Evolutionary conservation across 768 basidiomycete species (phyloP), one percentile per base, ranked within the genome.

Genomic region (Hericium alpestre): DNA sequence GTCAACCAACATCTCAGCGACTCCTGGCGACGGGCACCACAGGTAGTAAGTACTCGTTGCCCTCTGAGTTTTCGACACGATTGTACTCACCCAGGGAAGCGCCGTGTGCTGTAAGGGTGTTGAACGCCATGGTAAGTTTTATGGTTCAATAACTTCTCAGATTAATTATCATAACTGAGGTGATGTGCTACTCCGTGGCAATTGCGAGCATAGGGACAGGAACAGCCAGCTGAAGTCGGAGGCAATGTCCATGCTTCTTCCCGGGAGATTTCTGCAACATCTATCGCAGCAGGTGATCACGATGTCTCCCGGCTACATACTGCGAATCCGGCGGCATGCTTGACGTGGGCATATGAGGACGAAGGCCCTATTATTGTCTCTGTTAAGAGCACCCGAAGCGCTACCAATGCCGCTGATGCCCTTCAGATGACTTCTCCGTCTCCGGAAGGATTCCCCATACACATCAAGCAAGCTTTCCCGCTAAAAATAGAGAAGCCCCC

Each of bases 371-470:
- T 51, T 13, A 51, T 37, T 51, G 25, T 16, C 15, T 13, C n/a
- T 5, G 38, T 38, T 56, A 48, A 56, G 38, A 50, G 15, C 27
- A 62, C 53, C 9, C 16, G 43, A 18, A 20, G n/a, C 13, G 43
- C 20, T n/a, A 46, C n/a, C 8, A 18, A 46, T n/a, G 43, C 20
- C 43, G 20, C 20, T n/a, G 43, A n/a, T 46, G 8, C 16, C 43
- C 43, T 18, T 46, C 54, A 50, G 52, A 54, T 46, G 50, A 54
- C 27, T 20, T 53, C 38, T 53, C 56, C 2, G 54, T 56, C n/a
- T 51, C 55, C 25, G 59, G 56, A 23, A 59, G 51, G 20, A 39
- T 53, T 6, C 49, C 25, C 68, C 68, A 69, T 8, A 58, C 16
- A 37, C 60, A 52, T 4, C 51, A 38, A 13, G 68, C 66, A 2